phyloP scores from a whole-genome alignment of 106 monocot species.

The Cymbidium sinense region DNA sequence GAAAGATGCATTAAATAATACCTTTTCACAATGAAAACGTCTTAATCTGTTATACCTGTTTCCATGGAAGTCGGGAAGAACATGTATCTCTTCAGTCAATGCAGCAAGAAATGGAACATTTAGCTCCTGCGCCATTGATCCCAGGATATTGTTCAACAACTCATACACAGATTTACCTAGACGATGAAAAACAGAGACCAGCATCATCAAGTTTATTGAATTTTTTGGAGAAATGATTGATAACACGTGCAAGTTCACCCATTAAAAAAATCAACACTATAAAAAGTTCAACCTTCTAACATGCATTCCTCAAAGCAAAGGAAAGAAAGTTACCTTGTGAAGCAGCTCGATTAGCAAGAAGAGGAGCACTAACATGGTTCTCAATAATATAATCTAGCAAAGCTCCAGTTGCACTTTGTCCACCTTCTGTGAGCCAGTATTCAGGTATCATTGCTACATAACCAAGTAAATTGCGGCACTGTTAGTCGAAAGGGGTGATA shows the following conservation, averaged over 20 bases:
- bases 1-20: neutral
- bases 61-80: slow-evolving; percentile 98
- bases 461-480: neutral
- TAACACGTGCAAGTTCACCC: neutral
- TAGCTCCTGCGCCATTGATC: slow-evolving; percentile 50
- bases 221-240: slow-evolving; percentile 1
- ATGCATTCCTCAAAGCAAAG: neutral
- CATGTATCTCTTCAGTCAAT: slow-evolving; percentile 77
- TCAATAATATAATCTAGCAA: slow-evolving; percentile 78
- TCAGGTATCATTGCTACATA: slow-evolving; percentile 87
- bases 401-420: slow-evolving; percentile 97
- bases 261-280: neutral
- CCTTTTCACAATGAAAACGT: neutral
- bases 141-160: slow-evolving; percentile 70
- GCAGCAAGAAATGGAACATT: slow-evolving; percentile 63
- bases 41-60: slow-evolving; percentile 52
- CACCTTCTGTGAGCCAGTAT: slow-evolving; percentile 98
- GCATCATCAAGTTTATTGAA: neutral
- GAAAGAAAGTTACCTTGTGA: slow-evolving; percentile 40
- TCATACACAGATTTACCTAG: slow-evolving; percentile 73
- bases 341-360: slow-evolving; percentile 87
- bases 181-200: slow-evolving; percentile 8
- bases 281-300: neutral
- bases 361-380: slow-evolving; percentile 68
- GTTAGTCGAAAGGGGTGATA: neutral